Conservation (phyloP, 2,329 filamentous ascomycete genomes). For the Botryotinia narcissicola region DNA sequence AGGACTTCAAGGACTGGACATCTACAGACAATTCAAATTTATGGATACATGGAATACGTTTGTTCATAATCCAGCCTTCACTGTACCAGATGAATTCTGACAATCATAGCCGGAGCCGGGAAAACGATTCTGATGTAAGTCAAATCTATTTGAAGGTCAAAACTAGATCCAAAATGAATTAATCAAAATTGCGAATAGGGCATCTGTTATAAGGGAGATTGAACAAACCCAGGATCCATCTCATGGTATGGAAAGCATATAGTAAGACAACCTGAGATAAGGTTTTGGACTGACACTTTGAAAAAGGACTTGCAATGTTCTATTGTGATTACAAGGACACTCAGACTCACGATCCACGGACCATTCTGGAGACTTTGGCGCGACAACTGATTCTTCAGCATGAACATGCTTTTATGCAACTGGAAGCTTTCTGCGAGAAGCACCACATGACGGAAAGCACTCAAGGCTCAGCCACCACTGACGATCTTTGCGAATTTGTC, state of each 20-base stretch:
- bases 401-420: constrained; percentile 26
- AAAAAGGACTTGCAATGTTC: constrained; percentile 2
- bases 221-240: background rate
- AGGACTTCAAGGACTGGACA: constrained; percentile 23
- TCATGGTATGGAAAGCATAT: constrained; percentile 20
- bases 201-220: constrained; percentile 20
- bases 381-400: constrained; percentile 34
- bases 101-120: constrained; percentile 24
- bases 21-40: constrained; percentile 20
- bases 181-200: background rate
- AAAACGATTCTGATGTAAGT: constrained; percentile 27
- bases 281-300: constrained; percentile 19
- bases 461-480: background rate
- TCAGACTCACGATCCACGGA: constrained; percentile 8
- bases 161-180: background rate
- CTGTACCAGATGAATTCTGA: background rate
- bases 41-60: constrained; percentile 30
- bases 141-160: background rate
- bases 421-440: constrained; percentile 21
- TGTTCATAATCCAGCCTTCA: background rate
- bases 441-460: constrained; percentile 1
- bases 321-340: constrained; percentile 20
- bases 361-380: constrained; percentile 30
- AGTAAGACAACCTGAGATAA: too few species aligned
- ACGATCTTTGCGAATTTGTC: constrained; percentile 19